Evolutionary conservation across 371 early-diverging fungal genomes (phyloP), one percentile per base, ranked within the genome.

Genomic region (Sporodiniella umbellata): DNA sequence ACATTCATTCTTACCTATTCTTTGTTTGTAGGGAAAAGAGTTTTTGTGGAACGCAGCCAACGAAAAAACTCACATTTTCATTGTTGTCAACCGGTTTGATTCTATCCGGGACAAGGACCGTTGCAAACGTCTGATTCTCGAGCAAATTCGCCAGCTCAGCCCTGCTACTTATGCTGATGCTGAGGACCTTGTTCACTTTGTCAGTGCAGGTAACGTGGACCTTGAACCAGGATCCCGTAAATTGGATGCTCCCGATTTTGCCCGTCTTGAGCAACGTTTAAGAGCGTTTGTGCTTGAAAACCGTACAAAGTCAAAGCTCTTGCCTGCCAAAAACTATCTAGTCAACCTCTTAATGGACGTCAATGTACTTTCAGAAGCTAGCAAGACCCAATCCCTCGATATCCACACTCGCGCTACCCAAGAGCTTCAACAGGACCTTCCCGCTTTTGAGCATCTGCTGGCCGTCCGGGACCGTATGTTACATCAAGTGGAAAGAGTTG

Each of bases 31-130:
- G 91, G 95, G 94, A 37, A 88, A 89, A 51, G 94, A 99, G 75
- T 99, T 99, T 70, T 75, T 99, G 62, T 79, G 82, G 65, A 93
- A 87, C 51, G 97, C 97, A 3, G 90, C 93, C 40, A 92, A 94
- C 62, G 99, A 99, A 72, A 99, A 99, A 80, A 94, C 94, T 3
- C 94, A 92, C 64, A 91, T 99, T 37, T 99, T 99, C 55, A 93
- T 97, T 59, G 96, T 96, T 30, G 94, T 96, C 54, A 99, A 99
- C 67, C 84, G 90, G 42, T 99, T 97, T 61, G 99, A 99, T 68
- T 81, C 84, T 18, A 99, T 99, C 64, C 83, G 88, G 37, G 83
- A 93, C 63, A 94, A 94, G 72, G 93, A 94, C 52, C 87, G 94
- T 45, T 96, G 97, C 77, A 87, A 86, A 56, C 81, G 87, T 21